Evolutionary conservation across 768 basidiomycete genomes (phyloP), one percentile per base, ranked within the genome.

Genomic region (Amanita molliuscula): DNA sequence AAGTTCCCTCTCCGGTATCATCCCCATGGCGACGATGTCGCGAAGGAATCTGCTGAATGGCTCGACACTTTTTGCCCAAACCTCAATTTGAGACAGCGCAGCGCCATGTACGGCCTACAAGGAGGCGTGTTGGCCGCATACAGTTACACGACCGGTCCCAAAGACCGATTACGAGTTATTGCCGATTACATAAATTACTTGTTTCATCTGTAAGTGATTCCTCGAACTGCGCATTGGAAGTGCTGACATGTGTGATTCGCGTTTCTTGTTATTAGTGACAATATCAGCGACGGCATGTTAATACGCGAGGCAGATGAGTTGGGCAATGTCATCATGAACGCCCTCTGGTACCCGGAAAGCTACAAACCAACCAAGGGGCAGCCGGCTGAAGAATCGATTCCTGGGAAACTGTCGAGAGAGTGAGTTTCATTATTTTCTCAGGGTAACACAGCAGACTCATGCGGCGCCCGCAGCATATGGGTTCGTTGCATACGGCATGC

Each of bases 201-300:
- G 4, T 78, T 78, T 60, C 75, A 76, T 58, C 56, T 78, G 75
- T 76, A 51, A 41, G 73, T 67, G 51, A 21, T 54, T 51, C 38
- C 4, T 49, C 53, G 50, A 46, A 26, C 46, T 47, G 51, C 44
- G 50, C 44, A 53, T 36, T 26, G 48, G 54, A 47, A 28, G 48
- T 37, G 52, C 50, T 51, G 50, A 40, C 52, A 48, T 50, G 53
- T 36, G 49, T 51, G 48, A 18, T 28, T 53, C 46, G 20, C 52
- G 42, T 54, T 49, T 25, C 31, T 41, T 50, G 31, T 52, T 44
- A 56, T 11, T 54, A 75, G 74, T 33, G 86, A 89, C 61, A 80
- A 89, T 60, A 76, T 88, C 60, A 84, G 82, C 58, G 85, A 88
- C 59, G 82, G 83, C 47, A 84, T 86, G 82, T 77, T 82, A 70